These are phyloP conservation scores for Saccharomyces mikatae DNA, from an alignment of 805 yeast species.

Conservation along the genomic window DNA sequence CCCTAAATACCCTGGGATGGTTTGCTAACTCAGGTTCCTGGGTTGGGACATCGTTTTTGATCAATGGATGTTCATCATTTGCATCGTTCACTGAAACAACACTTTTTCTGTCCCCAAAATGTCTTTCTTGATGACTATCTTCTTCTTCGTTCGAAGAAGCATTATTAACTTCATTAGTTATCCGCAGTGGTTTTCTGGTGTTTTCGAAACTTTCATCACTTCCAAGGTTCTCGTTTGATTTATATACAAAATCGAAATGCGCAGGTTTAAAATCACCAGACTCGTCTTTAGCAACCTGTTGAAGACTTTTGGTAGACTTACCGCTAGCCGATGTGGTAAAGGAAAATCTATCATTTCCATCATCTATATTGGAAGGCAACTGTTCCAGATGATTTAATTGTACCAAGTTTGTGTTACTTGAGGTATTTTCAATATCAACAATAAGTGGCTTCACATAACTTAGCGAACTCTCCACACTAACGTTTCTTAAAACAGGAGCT, in stretches of 20 bases:
- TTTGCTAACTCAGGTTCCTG: not conserved
- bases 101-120: not conserved
- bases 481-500: not conserved
- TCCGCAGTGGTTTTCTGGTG: not conserved
- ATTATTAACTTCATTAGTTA: not conserved
- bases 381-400: slow-evolving; percentile 1
- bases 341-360: slow-evolving; percentile 13
- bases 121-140: not conserved
- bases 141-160: not conserved
- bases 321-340: slow-evolving; percentile 14
- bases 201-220: not conserved
- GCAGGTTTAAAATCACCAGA: slow-evolving; percentile 3
- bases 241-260: not conserved
- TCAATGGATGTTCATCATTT: not conserved
- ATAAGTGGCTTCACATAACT: not conserved
- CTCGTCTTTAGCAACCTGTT: slow-evolving; percentile 11
- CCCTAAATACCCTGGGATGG: slow-evolving; percentile 18
- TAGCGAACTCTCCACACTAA: not conserved
- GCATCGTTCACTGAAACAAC: not conserved
- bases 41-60: not conserved
- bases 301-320: slow-evolving; percentile 13
- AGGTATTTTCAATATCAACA: not conserved
- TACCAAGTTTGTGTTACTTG: not conserved
- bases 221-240: not conserved
- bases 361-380: slow-evolving; percentile 2